phyloP scores from a whole-genome alignment of 805 yeast genomes.

The Candida jianshihensis region DNA sequence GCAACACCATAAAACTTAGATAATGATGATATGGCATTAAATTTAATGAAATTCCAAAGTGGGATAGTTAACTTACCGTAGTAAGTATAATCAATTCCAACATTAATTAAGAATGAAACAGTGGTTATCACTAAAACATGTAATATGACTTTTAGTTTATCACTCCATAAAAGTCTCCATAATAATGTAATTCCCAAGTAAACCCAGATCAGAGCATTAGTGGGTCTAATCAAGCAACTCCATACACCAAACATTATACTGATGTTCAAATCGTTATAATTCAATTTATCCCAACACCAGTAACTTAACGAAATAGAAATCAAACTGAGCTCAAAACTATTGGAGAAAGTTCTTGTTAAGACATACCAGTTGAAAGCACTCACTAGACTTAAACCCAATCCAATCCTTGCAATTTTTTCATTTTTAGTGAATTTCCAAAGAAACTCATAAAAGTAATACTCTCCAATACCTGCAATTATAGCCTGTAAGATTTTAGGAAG shows the following conservation, averaged over 20 bases:
- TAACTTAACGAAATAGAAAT: slow-evolving; percentile 58
- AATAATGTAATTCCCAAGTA: slow-evolving; percentile 39
- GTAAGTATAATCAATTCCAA: slow-evolving; percentile 48
- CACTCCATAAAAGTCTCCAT: slow-evolving; percentile 4
- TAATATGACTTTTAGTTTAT: slow-evolving; percentile 11
- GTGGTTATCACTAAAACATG: slow-evolving; percentile 19
- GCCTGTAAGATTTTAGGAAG: slow-evolving; percentile 70
- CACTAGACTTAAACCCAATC: slow-evolving; percentile 44
- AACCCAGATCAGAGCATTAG: slow-evolving; percentile 74
- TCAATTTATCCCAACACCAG: slow-evolving; percentile 57
- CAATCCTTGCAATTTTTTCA: slow-evolving; percentile 30
- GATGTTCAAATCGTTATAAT: slow-evolving; percentile 18
- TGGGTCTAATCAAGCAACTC: slow-evolving; percentile 75
- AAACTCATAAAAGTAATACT: slow-evolving; percentile 48
- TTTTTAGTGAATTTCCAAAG: slow-evolving; percentile 29
- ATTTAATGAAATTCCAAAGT: slow-evolving; percentile 59
- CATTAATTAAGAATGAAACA: slow-evolving; percentile 30
- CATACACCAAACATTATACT: slow-evolving; percentile 49
- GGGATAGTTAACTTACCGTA: slow-evolving; percentile 58
- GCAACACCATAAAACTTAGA: slow-evolving; percentile 82
- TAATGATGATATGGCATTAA: slow-evolving; percentile 67
- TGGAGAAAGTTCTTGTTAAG: slow-evolving; percentile 78
- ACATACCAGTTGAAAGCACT: slow-evolving; percentile 81
- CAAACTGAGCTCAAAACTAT: slow-evolving; percentile 68
- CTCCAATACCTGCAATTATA: slow-evolving; percentile 64